Evolutionary conservation across 2,329 filamentous ascomycete species (phyloP).

Genomic region (Alternaria longipes): DNA sequence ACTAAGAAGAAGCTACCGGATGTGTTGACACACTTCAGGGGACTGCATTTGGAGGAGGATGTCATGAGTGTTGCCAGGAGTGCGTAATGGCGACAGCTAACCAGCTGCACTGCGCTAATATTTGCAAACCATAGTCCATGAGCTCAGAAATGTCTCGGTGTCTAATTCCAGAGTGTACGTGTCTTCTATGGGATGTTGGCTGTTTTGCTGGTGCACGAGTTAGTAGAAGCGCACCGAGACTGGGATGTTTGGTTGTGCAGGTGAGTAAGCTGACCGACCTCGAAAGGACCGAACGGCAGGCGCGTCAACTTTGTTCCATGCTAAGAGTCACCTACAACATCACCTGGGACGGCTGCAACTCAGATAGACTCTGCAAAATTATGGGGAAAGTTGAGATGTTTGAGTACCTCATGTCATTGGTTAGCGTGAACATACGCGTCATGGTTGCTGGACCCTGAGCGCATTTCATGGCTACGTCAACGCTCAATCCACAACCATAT

Average conservation of each 20-base stretch:
- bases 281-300: not conserved
- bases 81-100: conserved; percentile 1
- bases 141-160: too few relatives aligned
- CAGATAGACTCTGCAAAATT: not conserved
- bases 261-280: not conserved
- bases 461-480: conserved; percentile 1
- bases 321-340: not conserved
- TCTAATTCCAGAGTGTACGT: too few relatives aligned
- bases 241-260: too few relatives aligned
- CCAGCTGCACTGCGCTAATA: not conserved
- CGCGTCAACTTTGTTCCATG: not conserved
- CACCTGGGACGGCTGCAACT: not conserved
- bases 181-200: not conserved
- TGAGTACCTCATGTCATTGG: not conserved
- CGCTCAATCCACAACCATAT: not conserved
- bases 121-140: not conserved
- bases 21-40: conserved; percentile 53
- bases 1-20: conserved; percentile 45
- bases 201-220: not conserved
- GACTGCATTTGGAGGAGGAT: conserved; percentile 59
- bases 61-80: conserved; percentile 39
- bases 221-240: not conserved
- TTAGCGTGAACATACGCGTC: not conserved
- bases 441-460: not conserved
- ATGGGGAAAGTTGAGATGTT: not conserved